Conservation (phyloP, 768 basidiomycete genomes). For the Kwoniella sp. region DNA sequence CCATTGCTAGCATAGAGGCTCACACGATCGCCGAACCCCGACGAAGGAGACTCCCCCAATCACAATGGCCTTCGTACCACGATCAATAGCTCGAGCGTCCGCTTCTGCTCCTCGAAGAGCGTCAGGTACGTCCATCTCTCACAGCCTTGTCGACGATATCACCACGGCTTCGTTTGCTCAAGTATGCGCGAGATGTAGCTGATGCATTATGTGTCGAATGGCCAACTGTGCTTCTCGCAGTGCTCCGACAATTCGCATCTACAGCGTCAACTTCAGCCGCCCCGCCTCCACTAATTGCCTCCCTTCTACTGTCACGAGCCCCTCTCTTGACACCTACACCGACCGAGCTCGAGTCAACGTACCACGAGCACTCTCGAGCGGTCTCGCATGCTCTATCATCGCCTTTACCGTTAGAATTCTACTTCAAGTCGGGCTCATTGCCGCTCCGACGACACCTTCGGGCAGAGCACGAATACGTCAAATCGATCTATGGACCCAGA, state of each 20-base stretch:
- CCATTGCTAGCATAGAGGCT: too few relatives aligned
- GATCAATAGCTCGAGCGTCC: conserved; percentile 7
- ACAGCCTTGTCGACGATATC: too few relatives aligned
- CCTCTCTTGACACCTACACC: conserved; percentile 59
- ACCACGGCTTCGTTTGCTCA: too few relatives aligned
- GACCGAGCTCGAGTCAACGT: conserved; percentile 74
- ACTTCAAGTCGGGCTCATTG: conserved; percentile 88
- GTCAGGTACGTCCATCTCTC: not conserved
- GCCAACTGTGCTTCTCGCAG: not conserved
- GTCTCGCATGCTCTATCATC: conserved; percentile 83
- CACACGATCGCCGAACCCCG: too few relatives aligned
- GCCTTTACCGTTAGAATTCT: conserved; percentile 85
- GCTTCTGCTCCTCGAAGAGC: not conserved
- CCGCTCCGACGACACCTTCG: conserved; percentile 77
- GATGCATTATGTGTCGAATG: too few relatives aligned
- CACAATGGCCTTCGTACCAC: conserved; percentile 16
- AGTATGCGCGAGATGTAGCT: too few relatives aligned
- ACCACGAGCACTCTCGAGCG: conserved; percentile 79
- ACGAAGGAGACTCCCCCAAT: too few relatives aligned
- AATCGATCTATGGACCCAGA: conserved; percentile 69
- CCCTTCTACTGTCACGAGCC: conserved; percentile 57
- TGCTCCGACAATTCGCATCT: conserved; percentile 13
- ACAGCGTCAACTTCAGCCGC: conserved; percentile 18
- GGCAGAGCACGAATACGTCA: conserved; percentile 74
- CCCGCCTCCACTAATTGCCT: conserved; percentile 39